Evolutionary conservation across 2,329 filamentous ascomycete species (phyloP).

Genomic region (Microcyclosporella mali): DNA sequence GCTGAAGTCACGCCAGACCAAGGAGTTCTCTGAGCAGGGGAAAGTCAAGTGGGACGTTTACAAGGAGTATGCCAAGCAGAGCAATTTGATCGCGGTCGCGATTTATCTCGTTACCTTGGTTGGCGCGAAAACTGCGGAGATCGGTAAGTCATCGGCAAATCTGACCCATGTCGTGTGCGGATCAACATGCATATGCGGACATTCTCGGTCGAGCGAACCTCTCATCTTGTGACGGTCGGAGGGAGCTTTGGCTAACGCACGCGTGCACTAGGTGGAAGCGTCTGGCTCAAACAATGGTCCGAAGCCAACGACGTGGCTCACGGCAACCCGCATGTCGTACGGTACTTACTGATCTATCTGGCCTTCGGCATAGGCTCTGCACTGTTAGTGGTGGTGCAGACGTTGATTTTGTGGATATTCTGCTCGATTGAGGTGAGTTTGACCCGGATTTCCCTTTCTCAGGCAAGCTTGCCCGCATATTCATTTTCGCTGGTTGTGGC

Average conservation of each 20-base stretch:
- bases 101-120: constrained; percentile 74
- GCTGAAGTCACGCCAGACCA: constrained; percentile 72
- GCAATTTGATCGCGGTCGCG: constrained; percentile 75
- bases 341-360: constrained; percentile 93
- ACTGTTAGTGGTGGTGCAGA: constrained; percentile 79
- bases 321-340: constrained; percentile 69
- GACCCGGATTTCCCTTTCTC: constrained; percentile 1
- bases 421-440: constrained; percentile 88
- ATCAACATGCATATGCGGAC: constrained; percentile 10
- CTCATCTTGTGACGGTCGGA: not conserved
- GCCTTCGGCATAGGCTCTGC: constrained; percentile 86
- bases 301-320: constrained; percentile 65
- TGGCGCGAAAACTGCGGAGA: constrained; percentile 71
- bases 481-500: constrained; percentile 9
- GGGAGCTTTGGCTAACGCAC: constrained; percentile 14
- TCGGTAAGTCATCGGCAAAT: constrained; percentile 51
- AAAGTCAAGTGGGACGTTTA: constrained; percentile 99
- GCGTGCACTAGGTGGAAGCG: constrained; percentile 56
- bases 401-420: constrained; percentile 80
- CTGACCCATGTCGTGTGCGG: not conserved
- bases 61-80: constrained; percentile 87
- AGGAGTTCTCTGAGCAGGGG: constrained; percentile 86
- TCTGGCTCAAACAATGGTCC: constrained; percentile 94
- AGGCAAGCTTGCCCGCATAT: constrained; percentile 12
- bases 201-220: constrained; percentile 18